A percentile compares a stretch with the other conserved stretches of the same genome.
Evolutionary conservation across 2,329 filamentous ascomycete species (phyloP).

Genomic region (Aspergillus niger): DNA sequence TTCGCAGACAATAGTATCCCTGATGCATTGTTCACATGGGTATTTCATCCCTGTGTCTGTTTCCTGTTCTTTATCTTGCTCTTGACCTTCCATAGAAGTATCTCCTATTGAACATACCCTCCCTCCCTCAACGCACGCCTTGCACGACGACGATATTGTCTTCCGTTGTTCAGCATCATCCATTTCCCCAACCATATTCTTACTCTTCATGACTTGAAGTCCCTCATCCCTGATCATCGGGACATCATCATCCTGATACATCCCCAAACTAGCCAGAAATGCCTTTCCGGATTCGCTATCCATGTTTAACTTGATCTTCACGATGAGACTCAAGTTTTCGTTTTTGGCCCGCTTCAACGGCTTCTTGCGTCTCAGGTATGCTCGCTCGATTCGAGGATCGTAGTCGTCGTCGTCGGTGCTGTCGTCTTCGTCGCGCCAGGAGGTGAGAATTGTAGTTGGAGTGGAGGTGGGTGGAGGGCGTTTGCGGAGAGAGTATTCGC

Average conservation of each 20-base stretch:
- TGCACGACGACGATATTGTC: no score
- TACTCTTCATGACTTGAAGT: fast-evolving
- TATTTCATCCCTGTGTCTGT: no score
- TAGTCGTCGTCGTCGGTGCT: constrained; percentile 42
- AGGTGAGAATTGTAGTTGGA: constrained; percentile 9
- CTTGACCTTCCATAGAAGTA: no score
- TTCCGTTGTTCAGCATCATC: no score
- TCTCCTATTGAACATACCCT: no score
- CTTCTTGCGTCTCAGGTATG: constrained; percentile 1
- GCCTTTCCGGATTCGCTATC: background rate
- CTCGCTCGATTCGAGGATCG: constrained; percentile 19
- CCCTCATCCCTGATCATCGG: no score
- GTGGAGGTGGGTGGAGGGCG: constrained; percentile 1
- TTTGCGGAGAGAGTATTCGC: constrained; percentile 18
- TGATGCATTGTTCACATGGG: no score
- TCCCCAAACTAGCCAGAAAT: constrained; percentile 8
- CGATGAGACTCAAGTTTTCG: background rate
- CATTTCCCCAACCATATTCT: no score
- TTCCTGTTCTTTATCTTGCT: no score
- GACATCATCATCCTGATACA: background rate
- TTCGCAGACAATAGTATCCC: no score
- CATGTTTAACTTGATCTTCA: background rate
- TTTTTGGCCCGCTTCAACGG: background rate
- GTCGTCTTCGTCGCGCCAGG: constrained; percentile 39
- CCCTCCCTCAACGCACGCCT: no score